Base-by-base conservation (phyloP, 805 yeast genomes). In the Yarrowia porcina region DNA sequence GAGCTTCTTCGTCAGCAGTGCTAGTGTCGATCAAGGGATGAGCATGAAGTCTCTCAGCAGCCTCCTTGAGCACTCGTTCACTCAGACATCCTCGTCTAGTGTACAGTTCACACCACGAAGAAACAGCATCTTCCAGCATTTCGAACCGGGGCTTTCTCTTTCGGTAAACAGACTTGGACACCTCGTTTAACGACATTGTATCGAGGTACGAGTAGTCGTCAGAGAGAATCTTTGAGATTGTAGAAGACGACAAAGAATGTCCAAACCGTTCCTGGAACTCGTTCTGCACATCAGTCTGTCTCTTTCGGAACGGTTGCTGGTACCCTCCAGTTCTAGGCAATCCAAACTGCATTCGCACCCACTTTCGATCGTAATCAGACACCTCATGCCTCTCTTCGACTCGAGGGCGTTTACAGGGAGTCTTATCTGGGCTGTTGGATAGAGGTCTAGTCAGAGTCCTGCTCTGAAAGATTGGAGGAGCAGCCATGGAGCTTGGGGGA, bases 71-170 rank as follows among this genome's bases (percentile, higher is more conserved):
- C 18, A 49, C 56, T 2, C 56, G 39, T 21, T 49, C 56, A 20
- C 56, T 49, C 28, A 49, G 28, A 49, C 56, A 49, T 20, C 56
- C 56, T 32, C 56, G 4, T 32, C 56, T 28, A 4, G 56, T 49
- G 56, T 49, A 49, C 39, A 49, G 56, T n/a, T 49, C 56, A 15
- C 56, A 49, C 56, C 56, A 49, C 18, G 56, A 49, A 9, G 56
- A 32, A 0, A 49, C 56, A 1, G 56, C 56, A 17, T 49, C 56
- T 21, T 49, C 56, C 30, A 49, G 39, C 39, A 49, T 32, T 4
- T 49, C 56, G 28, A 49, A 49, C 11, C 56, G 27, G 6, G 56
- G 56, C 30, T 49, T 49, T 10, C 56, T 17, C 20, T 49, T 49
- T 1, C 56, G 3, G 56, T 32, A 49, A 10, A 18, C 56, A 2